A percentile compares a stretch with the other conserved stretches of the same genome.
phyloP scores from a whole-genome alignment of 345 rosid species.

The Aurinia saxatilis region DNA sequence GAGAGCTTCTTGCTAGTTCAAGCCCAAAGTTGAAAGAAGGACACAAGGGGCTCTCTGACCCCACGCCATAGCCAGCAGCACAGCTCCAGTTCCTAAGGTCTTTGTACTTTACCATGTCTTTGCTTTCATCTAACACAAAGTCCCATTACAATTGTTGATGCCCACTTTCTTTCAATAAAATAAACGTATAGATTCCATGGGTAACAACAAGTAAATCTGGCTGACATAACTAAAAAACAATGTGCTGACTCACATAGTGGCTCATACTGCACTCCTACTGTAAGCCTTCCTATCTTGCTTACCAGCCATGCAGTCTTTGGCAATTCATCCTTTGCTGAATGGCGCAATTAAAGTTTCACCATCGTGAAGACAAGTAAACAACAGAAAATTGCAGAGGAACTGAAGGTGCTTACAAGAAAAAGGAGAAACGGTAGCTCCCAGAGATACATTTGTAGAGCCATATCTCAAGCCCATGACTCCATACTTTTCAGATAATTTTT shows the following conservation, averaged over 20 bases:
- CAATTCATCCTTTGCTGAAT: conserved; percentile 45
- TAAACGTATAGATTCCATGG: neutral
- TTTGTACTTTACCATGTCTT: conserved; percentile 38
- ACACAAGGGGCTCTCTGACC: conserved; percentile 75
- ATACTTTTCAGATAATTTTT: conserved; percentile 42
- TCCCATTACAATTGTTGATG: neutral
- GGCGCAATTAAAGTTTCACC: neutral
- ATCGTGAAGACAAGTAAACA: neutral
- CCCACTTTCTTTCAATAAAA: conserved; percentile 11
- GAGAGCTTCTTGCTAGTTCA: conserved; percentile 72
- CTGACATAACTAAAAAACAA: neutral
- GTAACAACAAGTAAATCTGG: neutral
- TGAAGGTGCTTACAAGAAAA: conserved; percentile 36
- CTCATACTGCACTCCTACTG: conserved; percentile 79
- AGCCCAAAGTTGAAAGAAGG: conserved; percentile 85
- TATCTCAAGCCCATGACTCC: conserved; percentile 85
- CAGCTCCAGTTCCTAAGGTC: conserved; percentile 77
- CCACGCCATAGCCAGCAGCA: conserved; percentile 80
- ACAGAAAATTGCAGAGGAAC: neutral
- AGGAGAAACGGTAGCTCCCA: conserved; percentile 63
- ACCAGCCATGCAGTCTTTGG: conserved; percentile 82
- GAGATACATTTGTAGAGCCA: conserved; percentile 60
- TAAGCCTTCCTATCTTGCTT: conserved; percentile 78
- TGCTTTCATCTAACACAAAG: conserved; percentile 44
- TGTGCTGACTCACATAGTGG: conserved; percentile 52